These are phyloP conservation scores for Jatropha curcas DNA, from an alignment of 345 rosid genomes.

Conservation along the genomic window DNA sequence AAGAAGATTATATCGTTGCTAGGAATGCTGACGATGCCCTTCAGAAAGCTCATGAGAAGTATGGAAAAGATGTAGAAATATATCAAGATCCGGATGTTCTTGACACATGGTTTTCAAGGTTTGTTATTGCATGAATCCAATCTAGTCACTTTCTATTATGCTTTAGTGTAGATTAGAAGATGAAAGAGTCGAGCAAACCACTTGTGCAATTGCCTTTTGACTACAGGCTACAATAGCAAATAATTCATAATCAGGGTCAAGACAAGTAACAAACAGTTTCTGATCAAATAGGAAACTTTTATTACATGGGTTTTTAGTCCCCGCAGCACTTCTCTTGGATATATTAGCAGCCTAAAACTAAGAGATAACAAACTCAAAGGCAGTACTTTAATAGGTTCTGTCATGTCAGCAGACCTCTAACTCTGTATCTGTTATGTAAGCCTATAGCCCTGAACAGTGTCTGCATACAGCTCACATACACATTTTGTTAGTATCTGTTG, in stretches of 20 bases:
- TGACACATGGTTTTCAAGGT: slow-evolving; percentile 99
- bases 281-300: neutral
- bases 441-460: neutral
- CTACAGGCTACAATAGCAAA: neutral
- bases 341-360: neutral
- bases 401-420: neutral
- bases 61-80: slow-evolving; percentile 80
- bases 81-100: slow-evolving; percentile 98
- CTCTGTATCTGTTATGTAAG: neutral
- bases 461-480: neutral
- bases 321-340: neutral
- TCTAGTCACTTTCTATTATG: neutral
- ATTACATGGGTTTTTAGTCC: neutral
- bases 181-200: neutral
- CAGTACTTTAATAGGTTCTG: neutral
- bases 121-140: slow-evolving; percentile 18
- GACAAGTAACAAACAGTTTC: neutral
- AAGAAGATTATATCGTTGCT: slow-evolving; percentile 89
- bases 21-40: slow-evolving; percentile 75
- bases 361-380: neutral
- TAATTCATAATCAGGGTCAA: neutral
- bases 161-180: neutral
- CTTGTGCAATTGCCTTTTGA: neutral
- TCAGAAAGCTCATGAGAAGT: slow-evolving; percentile 66
- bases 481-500: neutral